These are phyloP conservation scores for Termitomyces titanicus DNA, from an alignment of 768 basidiomycete genomes.

Conservation along the genomic window DNA sequence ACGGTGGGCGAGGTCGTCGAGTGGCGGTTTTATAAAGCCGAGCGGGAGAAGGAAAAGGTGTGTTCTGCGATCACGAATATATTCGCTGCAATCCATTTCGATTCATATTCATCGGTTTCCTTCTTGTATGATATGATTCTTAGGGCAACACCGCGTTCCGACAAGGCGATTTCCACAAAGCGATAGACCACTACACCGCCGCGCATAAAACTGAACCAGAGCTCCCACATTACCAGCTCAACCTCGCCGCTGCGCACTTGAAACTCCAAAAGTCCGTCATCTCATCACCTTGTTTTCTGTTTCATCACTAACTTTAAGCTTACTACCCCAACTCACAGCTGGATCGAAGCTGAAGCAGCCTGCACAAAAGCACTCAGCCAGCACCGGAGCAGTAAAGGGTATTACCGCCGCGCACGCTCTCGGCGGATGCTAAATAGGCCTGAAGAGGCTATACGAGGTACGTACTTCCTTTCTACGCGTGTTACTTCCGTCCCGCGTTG, in stretches of 20 bases:
- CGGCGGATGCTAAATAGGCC: constrained; percentile 53
- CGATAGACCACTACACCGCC: constrained; percentile 54
- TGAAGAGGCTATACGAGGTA: constrained; percentile 62
- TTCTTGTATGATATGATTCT: too few relatives aligned
- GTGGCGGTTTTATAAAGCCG: constrained; percentile 66
- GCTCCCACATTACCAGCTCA: constrained; percentile 72
- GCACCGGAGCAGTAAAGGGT: constrained; percentile 65
- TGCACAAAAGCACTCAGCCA: constrained; percentile 63
- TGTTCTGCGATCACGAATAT: too few relatives aligned
- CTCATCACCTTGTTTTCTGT: neutral
- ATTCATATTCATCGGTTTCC: too few relatives aligned
- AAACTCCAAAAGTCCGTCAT: constrained; percentile 62
- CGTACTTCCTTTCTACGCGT: neutral
- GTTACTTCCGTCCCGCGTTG: neutral
- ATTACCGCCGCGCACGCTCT: constrained; percentile 67
- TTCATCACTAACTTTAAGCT: neutral
- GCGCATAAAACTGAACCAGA: constrained; percentile 68
- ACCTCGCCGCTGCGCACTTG: constrained; percentile 70
- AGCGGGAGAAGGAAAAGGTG: constrained; percentile 69
- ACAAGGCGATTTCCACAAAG: constrained; percentile 50
- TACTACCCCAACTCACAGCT: constrained; percentile 35
- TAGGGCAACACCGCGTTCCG: constrained; percentile 73
- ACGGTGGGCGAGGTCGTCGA: constrained; percentile 75
- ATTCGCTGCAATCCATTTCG: too few relatives aligned
- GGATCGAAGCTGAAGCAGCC: constrained; percentile 69